Evolutionary conservation across 306 rosid species (phyloP).

Genomic region (Betula pendula): DNA sequence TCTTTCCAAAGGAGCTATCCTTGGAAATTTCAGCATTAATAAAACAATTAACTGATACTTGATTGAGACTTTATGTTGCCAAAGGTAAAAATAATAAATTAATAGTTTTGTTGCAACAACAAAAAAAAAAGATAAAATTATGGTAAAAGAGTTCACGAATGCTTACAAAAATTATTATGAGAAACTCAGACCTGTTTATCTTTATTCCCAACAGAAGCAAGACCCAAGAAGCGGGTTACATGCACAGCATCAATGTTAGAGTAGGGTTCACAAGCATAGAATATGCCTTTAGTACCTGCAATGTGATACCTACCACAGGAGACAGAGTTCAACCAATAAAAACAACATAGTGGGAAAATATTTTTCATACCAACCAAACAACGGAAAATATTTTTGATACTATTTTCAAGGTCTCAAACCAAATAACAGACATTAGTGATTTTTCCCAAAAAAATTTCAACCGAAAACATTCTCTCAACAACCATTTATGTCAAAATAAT

Average conservation of each 20-base stretch:
- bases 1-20: background rate
- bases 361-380: too few relatives aligned
- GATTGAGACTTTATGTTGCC: background rate
- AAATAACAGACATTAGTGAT: too few relatives aligned
- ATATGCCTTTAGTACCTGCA: conserved; percentile 80
- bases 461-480: too few relatives aligned
- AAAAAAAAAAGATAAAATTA: background rate
- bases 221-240: conserved; percentile 94
- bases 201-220: conserved; percentile 89
- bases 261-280: conserved; percentile 90
- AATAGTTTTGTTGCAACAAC: too few relatives aligned
- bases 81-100: background rate
- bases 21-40: background rate
- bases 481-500: too few relatives aligned
- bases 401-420: too few relatives aligned
- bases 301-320: conserved; percentile 77
- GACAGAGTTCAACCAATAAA: conserved; percentile 11
- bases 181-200: conserved; percentile 75
- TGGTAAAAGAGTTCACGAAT: conserved; percentile 12
- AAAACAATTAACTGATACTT: background rate
- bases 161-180: background rate
- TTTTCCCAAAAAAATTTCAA: too few relatives aligned
- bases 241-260: conserved; percentile 83
- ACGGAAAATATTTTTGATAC: too few relatives aligned
- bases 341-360: too few relatives aligned